These are phyloP conservation scores for Orbilia quercus DNA, from an alignment of 2,329 filamentous ascomycete species.

Conservation along the genomic window DNA sequence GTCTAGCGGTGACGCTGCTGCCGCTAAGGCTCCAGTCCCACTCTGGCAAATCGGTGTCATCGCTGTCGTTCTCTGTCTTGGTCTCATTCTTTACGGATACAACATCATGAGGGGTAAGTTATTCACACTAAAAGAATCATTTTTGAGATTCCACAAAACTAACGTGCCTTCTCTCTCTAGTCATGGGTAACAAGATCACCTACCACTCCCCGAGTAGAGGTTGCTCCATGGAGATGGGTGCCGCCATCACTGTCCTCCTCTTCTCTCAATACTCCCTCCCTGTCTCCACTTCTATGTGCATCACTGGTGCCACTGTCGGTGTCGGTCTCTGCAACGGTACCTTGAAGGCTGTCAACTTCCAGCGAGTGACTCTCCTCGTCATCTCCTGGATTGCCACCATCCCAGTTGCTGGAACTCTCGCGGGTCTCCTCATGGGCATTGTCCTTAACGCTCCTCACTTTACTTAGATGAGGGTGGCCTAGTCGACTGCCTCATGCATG, in stretches of 20 bases:
- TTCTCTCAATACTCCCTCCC: constrained; percentile 73
- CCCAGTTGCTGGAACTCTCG: constrained; percentile 69
- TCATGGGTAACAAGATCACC: constrained; percentile 72
- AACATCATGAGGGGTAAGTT: constrained; percentile 69
- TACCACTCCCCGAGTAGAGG: constrained; percentile 72
- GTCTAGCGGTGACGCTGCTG: constrained; percentile 69
- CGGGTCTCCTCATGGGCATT: constrained; percentile 73
- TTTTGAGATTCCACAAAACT: background rate
- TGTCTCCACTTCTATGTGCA: constrained; percentile 74
- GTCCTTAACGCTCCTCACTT: constrained; percentile 72
- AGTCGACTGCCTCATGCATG: too few species aligned
- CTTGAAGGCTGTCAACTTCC: constrained; percentile 72
- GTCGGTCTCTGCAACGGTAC: constrained; percentile 72
- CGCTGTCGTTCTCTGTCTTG: constrained; percentile 68
- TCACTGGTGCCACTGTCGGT: constrained; percentile 72
- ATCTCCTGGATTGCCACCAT: constrained; percentile 73
- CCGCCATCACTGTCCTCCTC: constrained; percentile 72
- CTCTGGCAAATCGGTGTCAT: constrained; percentile 72
- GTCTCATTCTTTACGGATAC: constrained; percentile 73
- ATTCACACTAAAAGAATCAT: constrained; percentile 61
- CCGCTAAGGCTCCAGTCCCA: constrained; percentile 65
- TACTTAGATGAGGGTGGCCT: background rate
- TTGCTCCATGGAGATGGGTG: constrained; percentile 71
- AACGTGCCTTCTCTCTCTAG: constrained; percentile 59
- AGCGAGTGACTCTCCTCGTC: constrained; percentile 69